Percentiles rank a stretch among this genome's conserved stretches.
phyloP scores from a whole-genome alignment of 2,329 filamentous ascomycete species.

The Cladosporium austrohemisphaericum region DNA sequence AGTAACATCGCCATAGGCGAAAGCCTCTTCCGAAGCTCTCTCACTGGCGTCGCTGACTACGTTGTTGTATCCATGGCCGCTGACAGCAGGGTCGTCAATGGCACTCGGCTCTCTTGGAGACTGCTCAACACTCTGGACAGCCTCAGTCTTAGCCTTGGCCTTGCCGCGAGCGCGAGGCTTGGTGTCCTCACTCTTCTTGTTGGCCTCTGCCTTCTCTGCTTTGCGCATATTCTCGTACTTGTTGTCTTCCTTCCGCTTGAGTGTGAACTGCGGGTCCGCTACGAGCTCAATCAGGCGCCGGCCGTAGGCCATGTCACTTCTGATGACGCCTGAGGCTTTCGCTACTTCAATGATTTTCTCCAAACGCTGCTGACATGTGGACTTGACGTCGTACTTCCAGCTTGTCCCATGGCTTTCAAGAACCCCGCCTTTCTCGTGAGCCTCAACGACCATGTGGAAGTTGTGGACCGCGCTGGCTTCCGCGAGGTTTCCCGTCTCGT shows the following conservation, averaged over 20 bases:
- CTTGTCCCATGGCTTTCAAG: background rate
- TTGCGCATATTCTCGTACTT: background rate
- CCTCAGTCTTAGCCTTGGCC: too few species aligned
- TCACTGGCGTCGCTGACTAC: too few species aligned
- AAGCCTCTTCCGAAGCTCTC: too few species aligned
- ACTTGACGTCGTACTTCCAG: background rate
- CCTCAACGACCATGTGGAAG: background rate
- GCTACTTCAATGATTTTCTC: background rate
- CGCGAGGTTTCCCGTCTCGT: too few species aligned
- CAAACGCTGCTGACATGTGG: background rate
- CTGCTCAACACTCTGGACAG: too few species aligned
- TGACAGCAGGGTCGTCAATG: too few species aligned
- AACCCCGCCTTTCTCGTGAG: background rate
- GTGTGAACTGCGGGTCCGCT: background rate
- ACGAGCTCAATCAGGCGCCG: background rate
- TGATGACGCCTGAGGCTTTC: background rate
- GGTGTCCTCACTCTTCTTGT: background rate
- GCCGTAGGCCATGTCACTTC: background rate
- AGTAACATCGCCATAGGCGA: too few species aligned
- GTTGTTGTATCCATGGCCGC: too few species aligned
- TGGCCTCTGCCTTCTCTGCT: background rate
- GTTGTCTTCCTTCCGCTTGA: constrained; percentile 4
- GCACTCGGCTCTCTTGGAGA: too few species aligned
- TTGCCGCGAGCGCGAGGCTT: too few species aligned
- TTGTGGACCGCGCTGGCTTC: too few species aligned